Percentiles rank a stretch among this genome's conserved stretches.
phyloP scores from a whole-genome alignment of 306 rosid species.

The Senna siamea region DNA sequence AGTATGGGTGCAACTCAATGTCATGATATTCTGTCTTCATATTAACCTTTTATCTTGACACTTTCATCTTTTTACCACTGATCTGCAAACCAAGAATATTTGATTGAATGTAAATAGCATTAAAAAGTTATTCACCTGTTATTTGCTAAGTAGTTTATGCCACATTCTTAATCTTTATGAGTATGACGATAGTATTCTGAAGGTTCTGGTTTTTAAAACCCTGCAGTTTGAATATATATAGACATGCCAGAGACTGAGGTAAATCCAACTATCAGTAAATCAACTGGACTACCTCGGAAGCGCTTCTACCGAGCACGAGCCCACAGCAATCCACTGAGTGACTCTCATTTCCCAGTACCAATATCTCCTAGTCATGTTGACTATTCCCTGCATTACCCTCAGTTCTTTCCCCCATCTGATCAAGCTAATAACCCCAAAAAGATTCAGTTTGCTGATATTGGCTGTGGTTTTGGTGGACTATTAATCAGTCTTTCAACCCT shows the following conservation, averaged over 20 bases:
- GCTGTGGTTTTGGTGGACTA: constrained; percentile 97
- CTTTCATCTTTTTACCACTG: not conserved
- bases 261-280: constrained; percentile 70
- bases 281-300: constrained; percentile 93
- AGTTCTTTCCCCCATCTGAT: constrained; percentile 54
- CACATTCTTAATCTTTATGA: constrained; percentile 20
- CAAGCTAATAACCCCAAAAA: constrained; percentile 51
- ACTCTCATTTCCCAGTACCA: constrained; percentile 93
- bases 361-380: constrained; percentile 74
- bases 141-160: not conserved
- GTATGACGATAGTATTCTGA: constrained; percentile 27
- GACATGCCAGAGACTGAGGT: constrained; percentile 63
- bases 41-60: not conserved
- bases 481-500: constrained; percentile 82
- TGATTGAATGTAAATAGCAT: constrained; percentile 13
- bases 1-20: constrained; percentile 13
- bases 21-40: constrained; percentile 4
- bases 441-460: constrained; percentile 90
- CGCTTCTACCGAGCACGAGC: constrained; percentile 98
- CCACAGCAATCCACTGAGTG: constrained; percentile 95
- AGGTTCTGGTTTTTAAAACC: constrained; percentile 32
- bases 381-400: constrained; percentile 80
- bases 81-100: not conserved
- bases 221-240: constrained; percentile 47
- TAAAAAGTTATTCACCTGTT: constrained; percentile 17